Conservation (phyloP, 176 grass and related monocot species). For the Alloteropsis semialata region DNA sequence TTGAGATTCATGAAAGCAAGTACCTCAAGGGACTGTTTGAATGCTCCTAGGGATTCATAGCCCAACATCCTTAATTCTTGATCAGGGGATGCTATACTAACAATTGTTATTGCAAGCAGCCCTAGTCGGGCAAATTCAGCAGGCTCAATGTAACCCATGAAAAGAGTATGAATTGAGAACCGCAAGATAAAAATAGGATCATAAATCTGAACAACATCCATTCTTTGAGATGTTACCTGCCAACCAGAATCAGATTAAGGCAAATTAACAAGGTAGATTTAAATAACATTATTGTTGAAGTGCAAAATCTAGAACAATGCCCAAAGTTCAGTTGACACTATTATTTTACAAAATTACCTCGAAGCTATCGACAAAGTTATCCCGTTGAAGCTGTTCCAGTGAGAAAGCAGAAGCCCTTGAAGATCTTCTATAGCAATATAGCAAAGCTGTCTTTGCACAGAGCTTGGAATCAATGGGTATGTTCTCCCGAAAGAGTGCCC, state of each 20-base stretch:
- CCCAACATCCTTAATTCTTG: conserved; percentile 75
- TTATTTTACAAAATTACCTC: conserved; percentile 52
- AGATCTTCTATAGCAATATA: conserved; percentile 74
- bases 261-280: not conserved
- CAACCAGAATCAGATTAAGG: conserved; percentile 18
- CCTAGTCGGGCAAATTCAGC: conserved; percentile 82
- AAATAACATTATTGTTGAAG: not conserved
- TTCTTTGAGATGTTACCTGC: conserved; percentile 44
- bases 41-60: conserved; percentile 73
- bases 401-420: conserved; percentile 51
- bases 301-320: conserved; percentile 20
- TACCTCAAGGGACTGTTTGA: conserved; percentile 85
- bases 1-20: conserved; percentile 24
- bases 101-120: conserved; percentile 77
- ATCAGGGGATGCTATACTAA: conserved; percentile 83
- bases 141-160: conserved; percentile 78
- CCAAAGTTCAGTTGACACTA: conserved; percentile 6
- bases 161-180: conserved; percentile 79
- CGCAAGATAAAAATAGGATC: conserved; percentile 76
- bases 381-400: conserved; percentile 57
- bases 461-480: conserved; percentile 83
- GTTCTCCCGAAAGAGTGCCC: conserved; percentile 77
- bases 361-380: conserved; percentile 46
- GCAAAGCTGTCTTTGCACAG: conserved; percentile 61
- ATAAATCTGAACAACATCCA: conserved; percentile 44